phyloP scores from a whole-genome alignment of 140 eudicot species.

The Erigeron philadelphicus region DNA sequence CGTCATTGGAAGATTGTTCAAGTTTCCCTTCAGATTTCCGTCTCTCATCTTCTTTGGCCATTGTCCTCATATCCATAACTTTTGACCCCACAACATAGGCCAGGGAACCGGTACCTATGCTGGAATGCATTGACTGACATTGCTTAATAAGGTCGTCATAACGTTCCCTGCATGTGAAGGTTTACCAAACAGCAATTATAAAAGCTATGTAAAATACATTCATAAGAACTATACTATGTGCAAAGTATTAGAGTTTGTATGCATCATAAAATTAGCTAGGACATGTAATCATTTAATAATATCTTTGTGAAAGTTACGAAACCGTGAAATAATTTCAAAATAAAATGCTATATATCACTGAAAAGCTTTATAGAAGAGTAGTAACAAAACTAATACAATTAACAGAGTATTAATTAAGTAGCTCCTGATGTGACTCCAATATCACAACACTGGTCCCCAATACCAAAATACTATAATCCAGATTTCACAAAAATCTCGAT shows the following conservation, averaged over 20 bases:
- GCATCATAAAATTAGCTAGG: background rate
- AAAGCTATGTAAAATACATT: background rate
- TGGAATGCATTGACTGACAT: slow-evolving; percentile 87
- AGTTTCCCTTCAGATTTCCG: slow-evolving; percentile 50
- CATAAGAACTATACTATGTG: slow-evolving; percentile 3
- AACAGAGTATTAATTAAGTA: background rate
- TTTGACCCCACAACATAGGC: slow-evolving; percentile 86
- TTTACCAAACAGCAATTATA: slow-evolving; percentile 15
- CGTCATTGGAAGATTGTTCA: slow-evolving; percentile 37
- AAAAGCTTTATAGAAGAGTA: background rate
- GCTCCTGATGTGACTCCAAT: background rate
- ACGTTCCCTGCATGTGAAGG: slow-evolving; percentile 58
- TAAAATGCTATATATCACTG: background rate
- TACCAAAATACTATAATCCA: background rate
- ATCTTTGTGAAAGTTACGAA: background rate
- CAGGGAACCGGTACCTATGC: slow-evolving; percentile 89
- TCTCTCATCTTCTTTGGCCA: slow-evolving; percentile 47
- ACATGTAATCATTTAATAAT: background rate
- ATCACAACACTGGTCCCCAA: background rate
- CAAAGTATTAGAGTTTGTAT: background rate
- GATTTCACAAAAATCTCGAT: background rate
- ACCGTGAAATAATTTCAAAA: background rate
- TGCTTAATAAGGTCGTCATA: slow-evolving; percentile 73
- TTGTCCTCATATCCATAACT: slow-evolving; percentile 86
- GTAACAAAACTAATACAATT: background rate